phyloP scores from a whole-genome alignment of 352 stramenopile genomes.

The Globisporangium iwayamae region DNA sequence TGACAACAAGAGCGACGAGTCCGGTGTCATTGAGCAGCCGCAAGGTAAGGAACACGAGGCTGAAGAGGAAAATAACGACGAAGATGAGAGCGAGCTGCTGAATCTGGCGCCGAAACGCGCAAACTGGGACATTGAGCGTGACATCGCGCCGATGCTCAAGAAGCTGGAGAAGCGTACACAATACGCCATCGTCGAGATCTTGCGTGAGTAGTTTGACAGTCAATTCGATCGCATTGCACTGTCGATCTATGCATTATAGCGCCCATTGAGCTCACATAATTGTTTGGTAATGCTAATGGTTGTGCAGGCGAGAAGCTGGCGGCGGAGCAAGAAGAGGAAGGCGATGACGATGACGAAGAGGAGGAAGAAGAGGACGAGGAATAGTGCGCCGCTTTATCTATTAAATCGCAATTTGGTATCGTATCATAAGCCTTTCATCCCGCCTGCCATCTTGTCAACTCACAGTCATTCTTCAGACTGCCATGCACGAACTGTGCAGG shows the following conservation, averaged over 20 bases:
- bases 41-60: slow-evolving; percentile 18
- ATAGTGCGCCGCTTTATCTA: slow-evolving; percentile 5
- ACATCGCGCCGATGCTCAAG: slow-evolving; percentile 85
- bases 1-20: slow-evolving; percentile 12
- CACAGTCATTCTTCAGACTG: too few relatives aligned
- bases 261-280: too few relatives aligned
- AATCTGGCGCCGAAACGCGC: slow-evolving; percentile 78
- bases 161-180: slow-evolving; percentile 84
- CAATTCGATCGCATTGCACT: too few relatives aligned
- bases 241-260: too few relatives aligned
- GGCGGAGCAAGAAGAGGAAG: slow-evolving; percentile 59
- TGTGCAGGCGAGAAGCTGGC: slow-evolving; percentile 74
- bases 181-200: slow-evolving; percentile 83
- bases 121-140: slow-evolving; percentile 87
- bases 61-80: slow-evolving; percentile 29
- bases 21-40: neutral
- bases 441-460: slow-evolving; percentile 23
- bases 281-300: neutral
- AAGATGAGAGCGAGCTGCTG: slow-evolving; percentile 64
- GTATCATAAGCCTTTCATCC: slow-evolving; percentile 10
- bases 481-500: neutral
- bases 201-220: slow-evolving; percentile 37
- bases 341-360: slow-evolving; percentile 52
- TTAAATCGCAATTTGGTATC: slow-evolving; percentile 6
- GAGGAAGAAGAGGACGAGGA: slow-evolving; percentile 42